Conservation (phyloP, 2,329 filamentous ascomycete genomes). For the Stagonosporopsis vannaccii region DNA sequence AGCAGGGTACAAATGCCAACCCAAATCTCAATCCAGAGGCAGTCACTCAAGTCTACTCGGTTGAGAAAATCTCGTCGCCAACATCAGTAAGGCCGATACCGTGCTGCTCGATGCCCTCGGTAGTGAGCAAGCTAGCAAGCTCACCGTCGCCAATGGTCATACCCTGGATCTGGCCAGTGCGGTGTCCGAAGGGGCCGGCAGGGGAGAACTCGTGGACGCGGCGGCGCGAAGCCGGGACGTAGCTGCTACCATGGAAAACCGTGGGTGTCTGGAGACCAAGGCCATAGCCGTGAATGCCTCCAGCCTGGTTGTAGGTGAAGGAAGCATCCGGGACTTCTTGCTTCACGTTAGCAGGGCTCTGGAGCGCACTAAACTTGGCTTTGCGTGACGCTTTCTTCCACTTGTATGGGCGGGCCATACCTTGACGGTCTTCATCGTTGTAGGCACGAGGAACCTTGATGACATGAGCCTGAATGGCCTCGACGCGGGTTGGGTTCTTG, state of each 20-base stretch:
- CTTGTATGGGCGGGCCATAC: constrained; percentile 8
- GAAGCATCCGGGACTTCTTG: background rate
- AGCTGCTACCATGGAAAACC: background rate
- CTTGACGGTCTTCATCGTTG: constrained; percentile 2
- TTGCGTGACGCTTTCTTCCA: constrained; percentile 10
- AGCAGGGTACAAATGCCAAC: background rate
- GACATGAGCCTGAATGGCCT: constrained; percentile 18
- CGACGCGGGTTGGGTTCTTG: constrained; percentile 17
- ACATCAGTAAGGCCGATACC: constrained; percentile 30
- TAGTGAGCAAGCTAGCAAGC: background rate
- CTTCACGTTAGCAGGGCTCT: constrained; percentile 3
- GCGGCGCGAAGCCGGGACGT: background rate
- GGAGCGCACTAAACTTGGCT: background rate
- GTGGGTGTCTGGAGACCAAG: background rate
- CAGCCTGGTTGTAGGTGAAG: background rate
- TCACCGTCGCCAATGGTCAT: background rate
- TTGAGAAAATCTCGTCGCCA: constrained; percentile 43
- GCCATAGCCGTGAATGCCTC: background rate
- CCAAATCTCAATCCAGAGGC: background rate
- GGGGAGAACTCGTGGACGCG: background rate
- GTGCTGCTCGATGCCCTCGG: background rate
- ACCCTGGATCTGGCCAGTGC: constrained; percentile 4
- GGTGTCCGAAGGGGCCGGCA: background rate
- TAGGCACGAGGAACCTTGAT: constrained; percentile 11
- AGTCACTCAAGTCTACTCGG: constrained; percentile 30